Conservation (phyloP, 169 alveolate species). For the Eimeria acervulina region DNA sequence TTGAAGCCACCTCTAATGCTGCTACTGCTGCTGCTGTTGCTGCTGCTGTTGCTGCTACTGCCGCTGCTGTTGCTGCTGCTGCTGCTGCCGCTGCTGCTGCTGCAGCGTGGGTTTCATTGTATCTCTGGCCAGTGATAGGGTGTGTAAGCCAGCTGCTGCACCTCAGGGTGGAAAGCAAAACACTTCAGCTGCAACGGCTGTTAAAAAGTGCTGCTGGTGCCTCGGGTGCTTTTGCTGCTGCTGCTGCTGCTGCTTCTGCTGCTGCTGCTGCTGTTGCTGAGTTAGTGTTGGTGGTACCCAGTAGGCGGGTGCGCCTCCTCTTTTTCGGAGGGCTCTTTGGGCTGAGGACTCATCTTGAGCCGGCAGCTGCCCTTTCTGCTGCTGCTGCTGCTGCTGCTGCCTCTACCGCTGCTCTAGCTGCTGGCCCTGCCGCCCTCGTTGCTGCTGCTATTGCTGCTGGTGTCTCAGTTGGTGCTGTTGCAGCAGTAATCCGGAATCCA, state of each 20-base stretch:
- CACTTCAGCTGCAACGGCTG: constrained; percentile 6
- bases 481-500: neutral
- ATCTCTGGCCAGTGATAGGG: neutral
- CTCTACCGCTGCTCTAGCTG: neutral
- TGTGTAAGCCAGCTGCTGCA: neutral
- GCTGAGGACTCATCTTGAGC: constrained; percentile 16
- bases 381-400: constrained; percentile 47
- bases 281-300: neutral
- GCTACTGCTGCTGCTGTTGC: neutral
- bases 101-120: constrained; percentile 9
- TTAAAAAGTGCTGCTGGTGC: neutral
- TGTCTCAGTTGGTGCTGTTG: neutral
- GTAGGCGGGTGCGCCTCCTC: neutral
- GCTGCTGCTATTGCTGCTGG: neutral
- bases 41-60: constrained; percentile 24
- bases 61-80: constrained; percentile 28
- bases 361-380: constrained; percentile 2
- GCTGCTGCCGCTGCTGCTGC: constrained; percentile 47
- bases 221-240: neutral
- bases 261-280: constrained; percentile 21
- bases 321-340: constrained; percentile 46
- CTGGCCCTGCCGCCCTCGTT: neutral
- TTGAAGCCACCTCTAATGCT: neutral
- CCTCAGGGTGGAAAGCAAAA: neutral
- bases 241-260: constrained; percentile 40